Percentiles rank a stretch among this genome's conserved stretches.
phyloP scores from a whole-genome alignment of 208 protist genomes.

The Trypanosomatidae sp. region DNA sequence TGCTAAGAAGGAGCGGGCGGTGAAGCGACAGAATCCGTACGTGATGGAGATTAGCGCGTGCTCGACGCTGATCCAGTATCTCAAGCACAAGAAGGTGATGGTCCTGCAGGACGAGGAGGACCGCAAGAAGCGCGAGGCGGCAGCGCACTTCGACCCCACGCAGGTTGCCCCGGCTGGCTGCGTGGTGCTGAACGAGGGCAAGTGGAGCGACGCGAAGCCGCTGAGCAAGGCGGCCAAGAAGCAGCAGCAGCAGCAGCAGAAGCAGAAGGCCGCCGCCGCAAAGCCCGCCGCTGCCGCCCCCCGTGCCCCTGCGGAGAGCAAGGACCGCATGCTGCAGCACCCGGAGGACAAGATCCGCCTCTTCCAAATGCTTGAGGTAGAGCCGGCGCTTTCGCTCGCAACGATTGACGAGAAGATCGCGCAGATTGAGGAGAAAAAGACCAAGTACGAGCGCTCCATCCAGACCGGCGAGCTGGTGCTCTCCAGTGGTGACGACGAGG shows the following conservation, averaged over 20 bases:
- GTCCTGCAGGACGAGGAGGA: slow-evolving; percentile 60
- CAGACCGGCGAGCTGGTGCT: slow-evolving; percentile 43
- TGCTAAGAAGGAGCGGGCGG: slow-evolving; percentile 56
- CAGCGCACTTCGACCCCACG: slow-evolving; percentile 62
- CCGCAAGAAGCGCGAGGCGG: slow-evolving; percentile 38
- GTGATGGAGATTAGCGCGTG: slow-evolving; percentile 62
- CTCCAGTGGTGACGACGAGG: slow-evolving; percentile 72
- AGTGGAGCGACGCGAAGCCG: slow-evolving; percentile 33
- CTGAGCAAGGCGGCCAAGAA: slow-evolving; percentile 35
- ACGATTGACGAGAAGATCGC: slow-evolving; percentile 47
- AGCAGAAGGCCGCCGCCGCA: slow-evolving; percentile 15
- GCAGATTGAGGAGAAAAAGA: slow-evolving; percentile 39
- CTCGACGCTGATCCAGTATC: slow-evolving; percentile 52
- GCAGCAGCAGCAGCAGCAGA: slow-evolving; percentile 27
- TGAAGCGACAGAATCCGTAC: slow-evolving; percentile 62
- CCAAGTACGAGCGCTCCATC: slow-evolving; percentile 55
- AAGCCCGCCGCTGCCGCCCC: no score
- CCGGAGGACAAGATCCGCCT: slow-evolving; percentile 64
- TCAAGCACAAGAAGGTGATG: slow-evolving; percentile 69
- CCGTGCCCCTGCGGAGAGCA: slow-evolving; percentile 7
- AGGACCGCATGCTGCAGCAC: slow-evolving; percentile 50
- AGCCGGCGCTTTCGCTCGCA: slow-evolving; percentile 46
- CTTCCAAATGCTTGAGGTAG: slow-evolving; percentile 59
- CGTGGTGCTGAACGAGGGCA: slow-evolving; percentile 70
- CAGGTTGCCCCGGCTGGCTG: slow-evolving; percentile 55